A percentile compares a stretch with the other conserved stretches of the same genome.
phyloP scores from a whole-genome alignment of 139 green algal genomes.

The Chlorella sp. region DNA sequence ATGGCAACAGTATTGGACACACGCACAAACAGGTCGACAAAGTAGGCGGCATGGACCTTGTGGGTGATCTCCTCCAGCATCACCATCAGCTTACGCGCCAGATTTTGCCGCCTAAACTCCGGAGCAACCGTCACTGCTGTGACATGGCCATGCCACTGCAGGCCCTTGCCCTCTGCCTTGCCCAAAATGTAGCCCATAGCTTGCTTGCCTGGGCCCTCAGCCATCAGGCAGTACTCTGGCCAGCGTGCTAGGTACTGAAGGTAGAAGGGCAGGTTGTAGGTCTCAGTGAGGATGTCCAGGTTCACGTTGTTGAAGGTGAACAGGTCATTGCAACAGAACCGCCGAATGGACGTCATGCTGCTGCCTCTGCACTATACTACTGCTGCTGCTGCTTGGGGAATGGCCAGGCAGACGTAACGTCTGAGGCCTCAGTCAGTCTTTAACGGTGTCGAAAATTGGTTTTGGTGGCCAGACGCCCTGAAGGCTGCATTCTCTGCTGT shows the following conservation, averaged over 20 bases:
- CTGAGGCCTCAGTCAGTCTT: too few species aligned
- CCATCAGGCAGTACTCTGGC: slow-evolving; percentile 88
- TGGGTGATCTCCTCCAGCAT: slow-evolving; percentile 65
- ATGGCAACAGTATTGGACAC: slow-evolving; percentile 87
- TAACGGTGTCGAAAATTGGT: too few species aligned
- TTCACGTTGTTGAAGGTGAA: slow-evolving; percentile 97
- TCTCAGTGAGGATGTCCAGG: slow-evolving; percentile 96
- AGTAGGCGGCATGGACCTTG: slow-evolving; percentile 72
- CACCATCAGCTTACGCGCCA: slow-evolving; percentile 90
- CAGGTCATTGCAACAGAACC: slow-evolving; percentile 89
- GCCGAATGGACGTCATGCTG: slow-evolving; percentile 82
- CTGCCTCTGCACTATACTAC: too few species aligned
- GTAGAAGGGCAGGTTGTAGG: slow-evolving; percentile 97
- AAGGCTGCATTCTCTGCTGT: too few species aligned
- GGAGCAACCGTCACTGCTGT: slow-evolving; percentile 94
- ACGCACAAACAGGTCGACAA: slow-evolving; percentile 98
- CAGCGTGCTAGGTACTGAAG: slow-evolving; percentile 86
- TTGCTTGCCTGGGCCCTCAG: slow-evolving; percentile 53
- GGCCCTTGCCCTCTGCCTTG: slow-evolving; percentile 85
- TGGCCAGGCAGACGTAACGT: too few species aligned
- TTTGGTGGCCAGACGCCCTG: too few species aligned
- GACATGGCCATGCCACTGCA: slow-evolving; percentile 95
- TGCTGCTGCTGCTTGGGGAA: too few species aligned
- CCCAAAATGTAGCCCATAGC: slow-evolving; percentile 94
- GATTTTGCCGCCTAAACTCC: slow-evolving; percentile 62